Evolutionary conservation across 164 flowering plant species (phyloP), one percentile per base, ranked within the genome.

Genomic region (Protea cynaroides): DNA sequence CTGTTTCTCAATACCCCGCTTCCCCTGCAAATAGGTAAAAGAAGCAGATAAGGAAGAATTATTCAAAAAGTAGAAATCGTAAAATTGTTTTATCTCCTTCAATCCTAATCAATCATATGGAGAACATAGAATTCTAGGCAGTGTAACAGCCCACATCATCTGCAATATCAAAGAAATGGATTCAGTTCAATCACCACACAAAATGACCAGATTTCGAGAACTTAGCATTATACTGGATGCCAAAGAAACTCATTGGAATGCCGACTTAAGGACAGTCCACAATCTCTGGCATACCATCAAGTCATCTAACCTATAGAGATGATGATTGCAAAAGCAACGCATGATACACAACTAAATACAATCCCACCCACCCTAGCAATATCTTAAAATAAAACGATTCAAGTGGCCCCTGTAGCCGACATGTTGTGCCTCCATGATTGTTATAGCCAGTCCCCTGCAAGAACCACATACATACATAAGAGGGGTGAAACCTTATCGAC

Each of bases 361-460:
- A 84, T 83, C 89, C 89, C 68, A 71, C 83, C 83, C 85, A 78
- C 77, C 78, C 85, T 73, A 78, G 61, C 67, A 78, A 70, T 66
- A 75, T 72, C 67, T 67, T 59, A 61, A 71, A 67, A 81, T 47
- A 78, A 82, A 76, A 80, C 76, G 74, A 80, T 65, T 71, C 79
- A 83, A 82, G 71, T 78, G 71, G 75, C 79, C 83, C 84, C 73
- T 69, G 80, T 62, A 72, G 72, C 90, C 83, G 80, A 81, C 85
- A 80, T 72, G 80, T 87, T 77, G 80, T 67, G 90, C 78, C 92
- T 95, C 94, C 96, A 79, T 74, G 84, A 72, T 74, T 79, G 84
- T 82, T 86, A 83, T 89, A 77, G 88, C 94, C 56, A 81, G 73
- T 75, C 80, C 84, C 99, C 99, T 92, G 99, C 99, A 95, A 95